Evolutionary conservation across 768 basidiomycete genomes (phyloP).

Genomic region (Nevesoporus exiguus): DNA sequence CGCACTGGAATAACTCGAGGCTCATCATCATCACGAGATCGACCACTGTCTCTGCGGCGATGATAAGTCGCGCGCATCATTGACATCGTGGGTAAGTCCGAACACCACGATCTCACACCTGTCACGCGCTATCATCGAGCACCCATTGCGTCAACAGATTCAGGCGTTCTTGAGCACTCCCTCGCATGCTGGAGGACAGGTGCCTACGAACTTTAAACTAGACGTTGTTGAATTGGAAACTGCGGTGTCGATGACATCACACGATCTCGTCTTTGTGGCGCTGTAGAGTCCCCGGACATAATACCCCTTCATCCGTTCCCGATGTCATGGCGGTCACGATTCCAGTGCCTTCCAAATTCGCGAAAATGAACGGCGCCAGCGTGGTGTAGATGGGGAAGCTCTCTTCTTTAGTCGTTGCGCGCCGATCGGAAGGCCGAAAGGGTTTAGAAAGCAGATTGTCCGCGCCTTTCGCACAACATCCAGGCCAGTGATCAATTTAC

Average conservation of each 20-base stretch:
- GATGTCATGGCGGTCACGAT: not conserved
- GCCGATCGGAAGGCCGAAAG: not conserved
- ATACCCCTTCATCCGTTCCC: not conserved
- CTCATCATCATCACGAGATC: too few species aligned
- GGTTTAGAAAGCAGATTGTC: not conserved
- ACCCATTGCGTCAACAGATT: not conserved
- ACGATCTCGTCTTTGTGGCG: not conserved
- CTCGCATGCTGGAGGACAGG: not conserved
- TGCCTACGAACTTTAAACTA: not conserved
- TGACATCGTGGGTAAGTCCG: not conserved
- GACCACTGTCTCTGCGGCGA: too few species aligned
- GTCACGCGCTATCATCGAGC: not conserved
- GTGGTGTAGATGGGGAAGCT: not conserved
- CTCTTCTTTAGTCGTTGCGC: not conserved
- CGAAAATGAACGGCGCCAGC: conserved; percentile 4
- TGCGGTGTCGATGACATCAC: not conserved
- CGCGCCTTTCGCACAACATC: not conserved
- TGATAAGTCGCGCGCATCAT: not conserved
- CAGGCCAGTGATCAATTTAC: not conserved
- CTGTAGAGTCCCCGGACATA: not conserved
- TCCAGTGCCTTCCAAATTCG: not conserved
- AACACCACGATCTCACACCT: not conserved
- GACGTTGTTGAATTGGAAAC: not conserved
- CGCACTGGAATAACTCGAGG: too few species aligned
- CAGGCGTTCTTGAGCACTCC: conserved; percentile 3